A percentile compares a stretch with the other conserved stretches of the same genome.
Conservation (phyloP, 805 yeast genomes). For the Scheffersomyces ergatensis region DNA sequence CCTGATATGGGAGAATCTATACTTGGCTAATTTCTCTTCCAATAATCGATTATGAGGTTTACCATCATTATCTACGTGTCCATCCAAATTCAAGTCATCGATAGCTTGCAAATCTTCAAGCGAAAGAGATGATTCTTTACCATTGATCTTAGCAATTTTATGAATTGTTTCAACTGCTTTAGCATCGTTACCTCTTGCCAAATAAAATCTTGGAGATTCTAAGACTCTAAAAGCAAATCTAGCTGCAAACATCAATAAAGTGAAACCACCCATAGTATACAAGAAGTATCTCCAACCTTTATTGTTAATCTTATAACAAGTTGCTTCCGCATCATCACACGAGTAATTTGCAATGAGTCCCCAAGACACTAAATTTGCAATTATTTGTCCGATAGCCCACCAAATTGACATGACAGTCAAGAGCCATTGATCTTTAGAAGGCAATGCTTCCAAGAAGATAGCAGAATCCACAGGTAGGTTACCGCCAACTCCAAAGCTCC, state of each 20-base stretch:
- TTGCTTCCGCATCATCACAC: slow-evolving; percentile 28
- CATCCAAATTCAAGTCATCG: slow-evolving; percentile 27
- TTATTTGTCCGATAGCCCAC: slow-evolving; percentile 66
- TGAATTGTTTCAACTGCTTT: slow-evolving; percentile 45
- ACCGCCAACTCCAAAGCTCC: slow-evolving; percentile 33
- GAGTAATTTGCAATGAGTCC: slow-evolving; percentile 51
- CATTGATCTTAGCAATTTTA: slow-evolving; percentile 46
- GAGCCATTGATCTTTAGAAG: slow-evolving; percentile 22
- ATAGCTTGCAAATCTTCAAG: slow-evolving; percentile 44
- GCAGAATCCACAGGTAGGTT: slow-evolving; percentile 32
- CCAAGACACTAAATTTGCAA: slow-evolving; percentile 53
- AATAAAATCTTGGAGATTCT: slow-evolving; percentile 56
- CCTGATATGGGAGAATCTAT: slow-evolving; percentile 35
- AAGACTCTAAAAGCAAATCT: slow-evolving; percentile 40
- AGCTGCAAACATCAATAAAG: slow-evolving; percentile 33
- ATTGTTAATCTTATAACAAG: slow-evolving; percentile 47
- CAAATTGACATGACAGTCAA: slow-evolving; percentile 43
- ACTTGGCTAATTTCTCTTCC: slow-evolving; percentile 24
- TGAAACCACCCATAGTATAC: slow-evolving; percentile 53
- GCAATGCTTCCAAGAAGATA: slow-evolving; percentile 26
- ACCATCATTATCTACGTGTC: slow-evolving; percentile 5
- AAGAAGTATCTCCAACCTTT: slow-evolving; percentile 64
- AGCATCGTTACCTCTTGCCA: slow-evolving; percentile 51
- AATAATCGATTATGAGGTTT: slow-evolving; percentile 15
- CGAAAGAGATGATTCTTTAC: slow-evolving; percentile 38